A percentile compares a stretch with the other conserved stretches of the same genome.
These are phyloP conservation scores for Apiospora sp. DNA, from an alignment of 2,329 filamentous ascomycete species.

Conservation along the genomic window DNA sequence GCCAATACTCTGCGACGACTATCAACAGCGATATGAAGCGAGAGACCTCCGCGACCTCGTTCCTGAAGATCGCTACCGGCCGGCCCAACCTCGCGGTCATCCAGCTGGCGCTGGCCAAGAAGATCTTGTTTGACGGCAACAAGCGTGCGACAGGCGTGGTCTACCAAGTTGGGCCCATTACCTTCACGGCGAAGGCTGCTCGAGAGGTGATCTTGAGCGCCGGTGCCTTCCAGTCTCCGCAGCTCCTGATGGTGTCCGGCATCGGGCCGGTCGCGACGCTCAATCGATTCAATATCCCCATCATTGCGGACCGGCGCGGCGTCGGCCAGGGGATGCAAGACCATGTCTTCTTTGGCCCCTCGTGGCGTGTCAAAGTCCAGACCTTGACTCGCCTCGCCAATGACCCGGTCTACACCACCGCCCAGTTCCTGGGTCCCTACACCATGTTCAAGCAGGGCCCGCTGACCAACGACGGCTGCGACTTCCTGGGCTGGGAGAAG, in stretches of 20 bases:
- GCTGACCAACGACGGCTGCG: constrained; percentile 13
- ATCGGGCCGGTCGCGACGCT: constrained; percentile 44
- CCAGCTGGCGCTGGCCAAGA: constrained; percentile 49
- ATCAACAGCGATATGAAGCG: constrained; percentile 38
- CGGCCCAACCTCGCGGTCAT: constrained; percentile 29
- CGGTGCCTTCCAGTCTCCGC: constrained; percentile 47
- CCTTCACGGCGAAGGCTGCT: constrained; percentile 29
- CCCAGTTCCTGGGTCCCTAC: constrained; percentile 11
- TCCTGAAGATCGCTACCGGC: neutral
- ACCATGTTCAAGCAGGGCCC: constrained; percentile 17
- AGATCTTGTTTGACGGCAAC: constrained; percentile 50
- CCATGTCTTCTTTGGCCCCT: constrained; percentile 40
- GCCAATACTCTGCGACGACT: constrained; percentile 43
- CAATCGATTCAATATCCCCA: constrained; percentile 50
- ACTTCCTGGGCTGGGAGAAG: constrained; percentile 41
- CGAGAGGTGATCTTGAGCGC: constrained; percentile 48
- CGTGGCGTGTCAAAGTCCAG: constrained; percentile 31
- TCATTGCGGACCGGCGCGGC: constrained; percentile 60
- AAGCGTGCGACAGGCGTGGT: constrained; percentile 44
- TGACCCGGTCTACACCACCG: constrained; percentile 26
- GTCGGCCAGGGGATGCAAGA: constrained; percentile 68
- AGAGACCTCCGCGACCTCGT: constrained; percentile 21
- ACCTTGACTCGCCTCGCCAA: constrained; percentile 27
- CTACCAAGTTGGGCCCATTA: constrained; percentile 32
- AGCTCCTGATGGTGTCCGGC: constrained; percentile 47